Base-by-base conservation (phyloP, 306 rosid species). In the Sindora glabra region DNA sequence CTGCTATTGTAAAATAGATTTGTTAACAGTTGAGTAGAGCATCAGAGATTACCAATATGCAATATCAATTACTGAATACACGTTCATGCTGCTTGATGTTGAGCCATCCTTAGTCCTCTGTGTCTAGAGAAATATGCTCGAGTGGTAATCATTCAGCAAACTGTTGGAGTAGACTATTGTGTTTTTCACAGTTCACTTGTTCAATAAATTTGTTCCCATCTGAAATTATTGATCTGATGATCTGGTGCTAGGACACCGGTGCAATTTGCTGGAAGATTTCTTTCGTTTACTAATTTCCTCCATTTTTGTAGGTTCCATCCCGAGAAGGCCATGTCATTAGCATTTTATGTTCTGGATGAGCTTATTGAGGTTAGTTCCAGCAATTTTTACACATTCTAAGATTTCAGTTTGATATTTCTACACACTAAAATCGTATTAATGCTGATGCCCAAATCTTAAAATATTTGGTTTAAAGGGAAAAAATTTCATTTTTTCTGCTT, bases 311-410 rank as follows among this genome's bases (percentile, higher is more conserved):
- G 99, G 74, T 92, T 85, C 44, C 77, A 76, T 44, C 84, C 89
- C 21, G 96, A 92, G 54, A 84, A 72, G 44, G 81, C 90, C 25
- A 59, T 79, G 79, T 77, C 95, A 15, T 71, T 89, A 59, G 96
- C 99, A 44, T 76, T 78, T 74, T 75, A 65, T 57, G 83, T 89
- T 72, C 82, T 89, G 56, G 80, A 86, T 67, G 99, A 86, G 81
- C 96, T 92, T 73, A 77, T 80, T 34, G 79, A 89, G 99, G 99
- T 89, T 37, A 72, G 90, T 69, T 56, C 66, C 19, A 29, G 56
- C 40, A 29, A 44, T 70, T 47, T 30, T 49, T 42, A 41, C 41
- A 48, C 29, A n/a, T 38, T 67, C 68, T 32, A 30, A 48, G 59
- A 51, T 59, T 60, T 56, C 42, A 59, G 49, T 51, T 51, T 60